Evolutionary conservation across 352 stramenopile species (phyloP), one percentile per base, ranked within the genome.

Genomic region (Achlya hypogyna): DNA sequence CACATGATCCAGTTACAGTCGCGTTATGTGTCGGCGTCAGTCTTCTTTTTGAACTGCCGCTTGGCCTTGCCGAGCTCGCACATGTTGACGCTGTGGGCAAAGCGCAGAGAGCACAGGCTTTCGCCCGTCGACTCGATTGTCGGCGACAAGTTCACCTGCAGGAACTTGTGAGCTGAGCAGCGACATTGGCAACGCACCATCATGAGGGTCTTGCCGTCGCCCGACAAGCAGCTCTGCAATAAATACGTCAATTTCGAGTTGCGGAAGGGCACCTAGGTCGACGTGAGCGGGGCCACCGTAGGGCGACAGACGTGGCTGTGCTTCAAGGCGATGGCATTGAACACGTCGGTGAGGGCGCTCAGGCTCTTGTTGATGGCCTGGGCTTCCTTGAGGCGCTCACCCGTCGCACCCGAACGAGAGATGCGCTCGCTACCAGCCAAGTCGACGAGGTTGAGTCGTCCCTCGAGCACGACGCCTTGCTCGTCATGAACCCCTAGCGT

Each of bases 321-420:
- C 67, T 98, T 98, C 75, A 96, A 98, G 16, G 86, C 84, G 22
- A 99, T 93, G n/a, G 96, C 91, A 54, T 85, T 89, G 73, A 99
- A 99, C 4, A 99, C 97, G 76, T 99, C 96, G n/a, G 93, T 95
- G 1, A 99, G 78, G 29, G 89, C 97, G 76, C 92, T 98, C 28
- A 99, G 81, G 73, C 93, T 99, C 76, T 99, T 99, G 82, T 99
- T 99, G 74, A 99, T 99, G 10, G 92, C 87, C 77, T 98, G 92
- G 2, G 97, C 97, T 72, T 99, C 97, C 72, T 98, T 98, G 34
- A 98, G 75, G n/a, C 93, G 84, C 34, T 96, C 80, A 14, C 87
- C 90, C 51, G 94, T 90, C 27, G 91, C 87, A 63, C 93, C 89
- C 27, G 89, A 98, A 35, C 81, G 70, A 8, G 78, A 89, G 18